Evolutionary conservation across 108 stramenopile species (phyloP), one percentile per base, ranked within the genome.

Genomic region (Schizochytrium sp.): DNA sequence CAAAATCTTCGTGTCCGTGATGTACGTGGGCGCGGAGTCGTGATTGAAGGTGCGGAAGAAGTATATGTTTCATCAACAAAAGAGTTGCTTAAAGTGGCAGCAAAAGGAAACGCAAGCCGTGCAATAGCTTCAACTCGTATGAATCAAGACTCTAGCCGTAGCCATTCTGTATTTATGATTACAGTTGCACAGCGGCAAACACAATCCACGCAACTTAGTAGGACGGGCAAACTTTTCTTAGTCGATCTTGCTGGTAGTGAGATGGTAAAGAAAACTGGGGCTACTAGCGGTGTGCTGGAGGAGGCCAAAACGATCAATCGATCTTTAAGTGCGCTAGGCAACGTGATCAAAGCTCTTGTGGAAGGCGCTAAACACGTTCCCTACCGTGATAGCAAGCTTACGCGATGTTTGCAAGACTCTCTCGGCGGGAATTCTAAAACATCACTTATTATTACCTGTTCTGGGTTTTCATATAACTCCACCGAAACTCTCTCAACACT

Each of bases 401-500:
- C 97, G 1, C 91, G 93, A 47, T 46, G 97, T 4, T 89, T 98
- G 46, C 92, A 91, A 60, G 94, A 96, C 56, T 91, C 94, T n/a
- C 93, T 98, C 90, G 97, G 97, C 15, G 97, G 97, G 5, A 97
- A 96, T 89, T 95, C 93, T 89, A 76, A 92, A 44, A 97, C 96
- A 7, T 91, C 93, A 0, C 76, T 97, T 47, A 95, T 98, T 61
- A 92, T 97, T 38, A 96, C 96, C 5, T 95, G 92, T 4, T 91
- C 90, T 3, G 61, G 89, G 15, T 88, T 83, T 44, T 5, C 53
- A 40, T 56, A 50, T n/a, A 87, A 91, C 59, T 46, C 72, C 15
- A 3, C 3, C 4, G 92, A 92, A 59, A 92, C 92, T 2, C 72
- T 91, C 40, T 90, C 90, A n/a, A 92, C 91, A 17, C 73, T 92